Evolutionary conservation across 208 protist species (phyloP), one percentile per base, ranked within the genome.

Genomic region (Pavlovales sp.): DNA sequence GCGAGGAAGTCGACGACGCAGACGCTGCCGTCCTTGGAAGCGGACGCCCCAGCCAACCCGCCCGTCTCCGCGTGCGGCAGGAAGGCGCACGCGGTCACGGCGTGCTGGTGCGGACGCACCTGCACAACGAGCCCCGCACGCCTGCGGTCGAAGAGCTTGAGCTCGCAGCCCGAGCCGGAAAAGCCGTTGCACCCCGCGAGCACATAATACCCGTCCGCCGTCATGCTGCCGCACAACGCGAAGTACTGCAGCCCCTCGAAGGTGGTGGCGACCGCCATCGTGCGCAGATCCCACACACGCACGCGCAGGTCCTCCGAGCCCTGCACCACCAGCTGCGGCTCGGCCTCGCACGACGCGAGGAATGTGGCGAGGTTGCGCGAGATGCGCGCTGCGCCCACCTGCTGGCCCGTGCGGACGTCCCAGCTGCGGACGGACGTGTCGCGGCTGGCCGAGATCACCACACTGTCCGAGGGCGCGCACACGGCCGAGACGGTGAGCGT

Each of bases 291-390:
- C 77, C 36, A 46, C 8, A 81, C 18, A 5, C 77, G 36, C 39
- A 81, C 18, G 18, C 39, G 11, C 22, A 81, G 77, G 39, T 81
- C 77, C 77, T 81, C 77, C 39, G 77, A 81, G 39, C 77, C 77
- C 77, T 81, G 77, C 11, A 32, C 39, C 22, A 81, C 77, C 20
- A 81, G 77, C 75, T 28, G 8, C 7, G 77, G 36, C 14, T 46
- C 39, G 40, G 7, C 77, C 28, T 4, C 39, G 10, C 36, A 81
- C 77, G 36, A 7, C 20, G 14, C 5, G 14, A 81, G 7, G 39
- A 4, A 81, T 14, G 77, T 81, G 39, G n/a, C 77, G 18, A 81
- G 22, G 40, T 81, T 81, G n/a, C 39, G 37, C 77, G 36, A 10
- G 77, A 42, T 4, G 8, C n/a, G 36, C 18, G 0, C 8, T 7